Evolutionary conservation across 192 early-diverging fungal genomes (phyloP).

Genomic region (Dissophora ornata): DNA sequence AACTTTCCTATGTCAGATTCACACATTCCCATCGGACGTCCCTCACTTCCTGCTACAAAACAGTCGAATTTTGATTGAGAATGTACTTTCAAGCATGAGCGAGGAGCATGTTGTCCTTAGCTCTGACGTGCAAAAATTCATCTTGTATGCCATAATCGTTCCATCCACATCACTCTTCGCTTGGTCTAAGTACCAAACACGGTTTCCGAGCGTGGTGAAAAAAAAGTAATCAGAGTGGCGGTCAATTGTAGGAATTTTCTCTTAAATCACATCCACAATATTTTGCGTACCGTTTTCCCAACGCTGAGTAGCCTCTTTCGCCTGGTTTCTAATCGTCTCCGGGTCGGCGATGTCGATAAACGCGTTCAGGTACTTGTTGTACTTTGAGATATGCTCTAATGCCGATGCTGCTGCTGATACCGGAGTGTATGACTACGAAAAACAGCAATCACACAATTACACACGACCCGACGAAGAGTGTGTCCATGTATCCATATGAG

Average conservation of each 20-base stretch:
- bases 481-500: too few species aligned
- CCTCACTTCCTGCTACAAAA: too few species aligned
- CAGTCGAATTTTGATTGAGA: too few species aligned
- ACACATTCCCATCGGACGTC: too few species aligned
- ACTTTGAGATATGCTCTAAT: constrained; percentile 41
- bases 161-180: constrained; percentile 67
- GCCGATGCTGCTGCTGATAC: constrained; percentile 16
- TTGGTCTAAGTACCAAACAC: too few species aligned
- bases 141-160: constrained; percentile 80
- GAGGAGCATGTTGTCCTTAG: constrained; percentile 85
- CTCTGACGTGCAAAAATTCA: constrained; percentile 76
- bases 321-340: constrained; percentile 19
- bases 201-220: too few species aligned
- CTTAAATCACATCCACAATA: too few species aligned
- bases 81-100: constrained; percentile 67
- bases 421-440: constrained; percentile 34
- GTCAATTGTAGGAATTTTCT: too few species aligned
- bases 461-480: too few species aligned
- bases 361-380: constrained; percentile 57
- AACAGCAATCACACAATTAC: too few species aligned
- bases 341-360: constrained; percentile 54
- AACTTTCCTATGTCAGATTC: too few species aligned
- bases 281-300: constrained; percentile 45
- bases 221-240: background rate
- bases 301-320: constrained; percentile 39